A percentile compares a stretch with the other conserved stretches of the same genome.
Conservation (phyloP, 2,329 filamentous ascomycete genomes). For the Penicillium sp. region DNA sequence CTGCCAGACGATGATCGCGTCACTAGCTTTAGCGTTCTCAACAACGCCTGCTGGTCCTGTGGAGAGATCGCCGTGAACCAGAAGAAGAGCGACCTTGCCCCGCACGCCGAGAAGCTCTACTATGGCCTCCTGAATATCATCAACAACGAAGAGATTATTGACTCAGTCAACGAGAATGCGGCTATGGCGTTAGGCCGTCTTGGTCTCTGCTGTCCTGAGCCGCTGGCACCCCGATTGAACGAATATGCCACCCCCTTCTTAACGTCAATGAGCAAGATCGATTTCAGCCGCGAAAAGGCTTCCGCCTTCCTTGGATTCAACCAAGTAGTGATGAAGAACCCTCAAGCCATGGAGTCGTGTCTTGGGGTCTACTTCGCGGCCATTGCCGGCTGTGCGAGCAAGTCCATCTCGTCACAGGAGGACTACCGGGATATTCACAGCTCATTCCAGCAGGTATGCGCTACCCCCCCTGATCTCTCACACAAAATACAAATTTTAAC, state of each 20-base stretch:
- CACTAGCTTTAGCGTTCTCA: slow-evolving; percentile 85
- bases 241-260: slow-evolving; percentile 83
- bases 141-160: slow-evolving; percentile 78
- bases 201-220: slow-evolving; percentile 73
- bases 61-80: slow-evolving; percentile 87
- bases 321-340: slow-evolving; percentile 78
- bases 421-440: slow-evolving; percentile 61
- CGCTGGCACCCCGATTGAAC: slow-evolving; percentile 74
- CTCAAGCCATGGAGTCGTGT: slow-evolving; percentile 85
- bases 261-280: slow-evolving; percentile 75
- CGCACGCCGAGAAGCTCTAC: slow-evolving; percentile 75
- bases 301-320: slow-evolving; percentile 91
- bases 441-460: slow-evolving; percentile 73
- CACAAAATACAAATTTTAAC: background rate
- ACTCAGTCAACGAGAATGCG: slow-evolving; percentile 87
- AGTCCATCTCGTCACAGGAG: slow-evolving; percentile 61
- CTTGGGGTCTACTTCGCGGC: slow-evolving; percentile 78
- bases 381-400: slow-evolving; percentile 68
- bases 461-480: background rate
- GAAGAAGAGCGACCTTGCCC: slow-evolving; percentile 68
- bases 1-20: slow-evolving; percentile 78
- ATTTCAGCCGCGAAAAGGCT: slow-evolving; percentile 89
- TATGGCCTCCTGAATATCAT: slow-evolving; percentile 78
- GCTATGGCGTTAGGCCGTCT: slow-evolving; percentile 88
- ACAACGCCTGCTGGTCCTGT: slow-evolving; percentile 96